Base-by-base conservation (phyloP, 768 basidiomycete species). In the Suillus decipiens region DNA sequence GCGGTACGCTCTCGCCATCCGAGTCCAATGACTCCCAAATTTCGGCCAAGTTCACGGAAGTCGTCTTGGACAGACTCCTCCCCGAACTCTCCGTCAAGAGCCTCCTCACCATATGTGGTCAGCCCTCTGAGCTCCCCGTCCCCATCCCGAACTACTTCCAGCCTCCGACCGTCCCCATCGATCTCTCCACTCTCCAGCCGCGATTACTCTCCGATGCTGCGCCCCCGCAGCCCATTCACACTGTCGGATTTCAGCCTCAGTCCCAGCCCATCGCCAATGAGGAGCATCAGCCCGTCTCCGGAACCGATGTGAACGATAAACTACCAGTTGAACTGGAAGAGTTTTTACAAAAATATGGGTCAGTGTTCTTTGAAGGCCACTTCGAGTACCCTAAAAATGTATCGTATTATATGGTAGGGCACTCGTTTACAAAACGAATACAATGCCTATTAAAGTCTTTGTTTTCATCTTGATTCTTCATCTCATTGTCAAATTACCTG, bases 51-150 rank as follows among this genome's bases (percentile, higher is more conserved):
- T 42, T 56, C n/a, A 34, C 48, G n/a, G 22, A 7, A 42, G 5
- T 58, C 9, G 1, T 60, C 43, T 3, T 62, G 42, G 17, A 60
- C 53, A 19, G 47, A 11, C 9, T 64, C 66, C 2, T 60, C 36
- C 5, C 39, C 64, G 17, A 59, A 54, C 12, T 8, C 28, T 19
- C 48, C 37, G 34, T 37, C 2, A 24, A 28, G 5, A 37, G 7
- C 6, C 11, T 34, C 28, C 6, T 2, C 60, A 1, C 17, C 33
- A 10, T 58, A 39, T 8, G 43, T 54, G 37, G 37, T 57, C 33
- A 34, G 43, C 39, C 10, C 51, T 6, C 6, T 31, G 9, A 9
- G 41, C 24, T 28, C 36, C 47, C 41, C 51, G 10, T 10, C 1
- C 41, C 17, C 22, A 15, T 10, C 37, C 14, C 24, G 10, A 37